phyloP scores from a whole-genome alignment of 768 basidiomycete species.

The Leccinum barrowsii region DNA sequence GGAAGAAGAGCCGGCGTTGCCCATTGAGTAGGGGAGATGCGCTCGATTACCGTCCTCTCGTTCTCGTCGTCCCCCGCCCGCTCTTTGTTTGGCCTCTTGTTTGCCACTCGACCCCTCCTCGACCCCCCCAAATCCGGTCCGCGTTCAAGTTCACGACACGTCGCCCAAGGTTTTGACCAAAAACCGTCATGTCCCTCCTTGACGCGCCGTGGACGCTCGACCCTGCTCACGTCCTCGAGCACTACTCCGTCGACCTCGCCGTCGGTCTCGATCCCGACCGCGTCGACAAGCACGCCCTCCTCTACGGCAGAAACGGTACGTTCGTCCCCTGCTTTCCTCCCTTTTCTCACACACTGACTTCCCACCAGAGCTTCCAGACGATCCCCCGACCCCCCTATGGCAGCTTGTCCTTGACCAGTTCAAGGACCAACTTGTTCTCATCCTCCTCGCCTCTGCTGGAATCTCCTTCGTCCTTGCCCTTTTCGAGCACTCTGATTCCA shows the following conservation, averaged over 20 bases:
- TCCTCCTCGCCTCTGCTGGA: conserved; percentile 89
- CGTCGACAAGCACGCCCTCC: conserved; percentile 66
- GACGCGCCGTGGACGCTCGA: conserved; percentile 78
- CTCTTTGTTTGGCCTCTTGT: conserved; percentile 21
- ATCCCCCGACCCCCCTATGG: conserved; percentile 88
- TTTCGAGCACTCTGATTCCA: conserved; percentile 72
- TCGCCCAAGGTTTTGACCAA: background rate
- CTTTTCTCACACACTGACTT: background rate
- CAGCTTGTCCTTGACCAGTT: conserved; percentile 97
- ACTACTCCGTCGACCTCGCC: conserved; percentile 63
- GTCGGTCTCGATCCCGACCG: conserved; percentile 65
- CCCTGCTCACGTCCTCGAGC: conserved; percentile 63
- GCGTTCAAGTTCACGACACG: background rate
- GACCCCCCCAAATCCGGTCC: conserved; percentile 7
- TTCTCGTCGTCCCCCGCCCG: conserved; percentile 6
- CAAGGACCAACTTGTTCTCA: conserved; percentile 97
- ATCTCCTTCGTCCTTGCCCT: conserved; percentile 91
- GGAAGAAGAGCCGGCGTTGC: conserved; percentile 77
- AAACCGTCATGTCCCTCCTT: conserved; percentile 37
- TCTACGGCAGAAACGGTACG: conserved; percentile 86
- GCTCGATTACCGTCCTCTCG: background rate
- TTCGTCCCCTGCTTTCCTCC: background rate
- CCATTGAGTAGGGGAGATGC: conserved; percentile 46
- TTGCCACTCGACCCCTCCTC: conserved; percentile 17
- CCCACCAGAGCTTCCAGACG: conserved; percentile 81